Percentiles rank a stretch among this genome's conserved stretches.
These are phyloP conservation scores for Solanum pimpinellifolium DNA, from an alignment of 257 asterid species.

Conservation along the genomic window DNA sequence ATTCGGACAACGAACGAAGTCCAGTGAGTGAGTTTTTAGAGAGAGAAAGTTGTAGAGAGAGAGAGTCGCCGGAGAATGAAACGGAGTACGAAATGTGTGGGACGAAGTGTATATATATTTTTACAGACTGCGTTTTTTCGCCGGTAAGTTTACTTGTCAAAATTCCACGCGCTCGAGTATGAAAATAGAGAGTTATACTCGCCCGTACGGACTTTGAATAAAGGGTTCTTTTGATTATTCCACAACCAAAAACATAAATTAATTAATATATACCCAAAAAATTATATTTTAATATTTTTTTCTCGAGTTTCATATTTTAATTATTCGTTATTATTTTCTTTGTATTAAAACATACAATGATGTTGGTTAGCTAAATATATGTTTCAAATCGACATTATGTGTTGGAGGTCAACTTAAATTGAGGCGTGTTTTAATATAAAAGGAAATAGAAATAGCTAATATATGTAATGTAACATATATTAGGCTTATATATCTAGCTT, in stretches of 20 bases:
- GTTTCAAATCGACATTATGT: no score
- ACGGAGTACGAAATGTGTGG: background rate
- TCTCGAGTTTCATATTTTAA: no score
- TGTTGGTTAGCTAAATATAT: background rate
- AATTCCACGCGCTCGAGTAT: background rate
- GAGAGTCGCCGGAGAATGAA: background rate
- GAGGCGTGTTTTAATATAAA: background rate
- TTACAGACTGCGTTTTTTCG: background rate
- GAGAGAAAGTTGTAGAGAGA: background rate
- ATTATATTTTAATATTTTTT: no score
- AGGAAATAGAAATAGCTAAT: background rate
- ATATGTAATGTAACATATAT: background rate
- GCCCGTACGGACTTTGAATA: background rate
- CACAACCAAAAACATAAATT: background rate
- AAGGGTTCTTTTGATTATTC: background rate
- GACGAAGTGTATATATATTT: background rate
- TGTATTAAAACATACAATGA: background rate
- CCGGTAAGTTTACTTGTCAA: background rate
- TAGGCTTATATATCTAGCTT: background rate
- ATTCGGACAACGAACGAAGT: background rate
- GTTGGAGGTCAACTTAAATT: background rate
- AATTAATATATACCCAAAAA: no score
- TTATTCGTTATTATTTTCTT: no score
- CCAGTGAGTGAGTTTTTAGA: background rate
- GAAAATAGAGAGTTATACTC: background rate